Evolutionary conservation across 495 filamentous ascomycete genomes (phyloP).

Genomic region (Penicillium ucsense): DNA sequence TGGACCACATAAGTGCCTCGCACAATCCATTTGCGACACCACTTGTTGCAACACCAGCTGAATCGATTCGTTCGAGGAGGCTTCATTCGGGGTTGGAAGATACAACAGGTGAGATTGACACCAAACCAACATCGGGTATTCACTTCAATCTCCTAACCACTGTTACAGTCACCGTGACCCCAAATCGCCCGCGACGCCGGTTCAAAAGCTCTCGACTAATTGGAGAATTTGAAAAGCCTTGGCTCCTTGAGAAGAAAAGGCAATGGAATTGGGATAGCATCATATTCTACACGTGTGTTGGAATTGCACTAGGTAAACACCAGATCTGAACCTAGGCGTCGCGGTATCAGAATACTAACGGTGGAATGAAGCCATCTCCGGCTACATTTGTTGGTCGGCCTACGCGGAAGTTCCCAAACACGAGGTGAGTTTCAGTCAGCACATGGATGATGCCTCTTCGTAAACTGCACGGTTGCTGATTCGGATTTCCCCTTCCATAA

Average conservation of each 20-base stretch:
- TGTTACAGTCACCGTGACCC: too few species aligned
- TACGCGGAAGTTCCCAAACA: constrained; percentile 10
- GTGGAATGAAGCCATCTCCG: constrained; percentile 7
- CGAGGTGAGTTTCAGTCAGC: neutral
- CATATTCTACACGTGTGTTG: constrained; percentile 24
- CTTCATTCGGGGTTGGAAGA: neutral
- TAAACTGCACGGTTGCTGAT: neutral
- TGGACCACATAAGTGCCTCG: neutral
- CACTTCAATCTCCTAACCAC: neutral
- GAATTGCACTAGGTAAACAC: constrained; percentile 13
- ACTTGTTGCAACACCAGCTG: neutral
- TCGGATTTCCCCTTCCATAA: constrained; percentile 8
- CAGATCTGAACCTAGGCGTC: too few species aligned
- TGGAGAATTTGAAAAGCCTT: constrained; percentile 30
- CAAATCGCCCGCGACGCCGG: neutral
- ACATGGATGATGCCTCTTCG: neutral
- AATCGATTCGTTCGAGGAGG: constrained; percentile 1
- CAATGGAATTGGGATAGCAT: constrained; percentile 20
- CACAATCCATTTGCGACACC: constrained; percentile 3
- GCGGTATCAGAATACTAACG: neutral
- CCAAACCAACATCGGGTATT: neutral
- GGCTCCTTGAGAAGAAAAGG: constrained; percentile 18
- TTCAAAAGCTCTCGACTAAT: constrained; percentile 26
- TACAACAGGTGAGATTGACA: neutral
- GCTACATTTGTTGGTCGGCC: constrained; percentile 16